Base-by-base conservation (phyloP, 1,284 basidiomycete genomes). In the Fomes fomentarius region DNA sequence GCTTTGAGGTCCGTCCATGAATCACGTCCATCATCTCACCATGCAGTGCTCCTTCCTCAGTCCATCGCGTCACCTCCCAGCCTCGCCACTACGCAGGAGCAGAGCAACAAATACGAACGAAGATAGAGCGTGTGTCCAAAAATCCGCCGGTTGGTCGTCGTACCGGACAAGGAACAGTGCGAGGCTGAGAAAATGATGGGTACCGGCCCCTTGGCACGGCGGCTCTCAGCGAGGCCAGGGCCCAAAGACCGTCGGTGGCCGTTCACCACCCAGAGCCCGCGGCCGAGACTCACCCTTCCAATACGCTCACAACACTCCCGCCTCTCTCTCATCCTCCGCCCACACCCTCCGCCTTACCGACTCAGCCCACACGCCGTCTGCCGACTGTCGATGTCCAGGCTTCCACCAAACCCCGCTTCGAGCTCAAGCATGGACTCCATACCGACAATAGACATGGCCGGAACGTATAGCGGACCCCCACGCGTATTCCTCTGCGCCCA, bases 181-280 rank as follows among this genome's bases (percentile, higher is more conserved):
- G n/a, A n/a, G n/a, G n/a, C 33, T 56, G 59, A 46, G 56, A 58
- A 56, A 60, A 53, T 57, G 53, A 58, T 57, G 56, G 44, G 51
- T 57, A 53, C 56, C 59, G 37, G 21, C 45, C 24, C 11, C 31
- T 46, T 41, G 59, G 59, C 34, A 47, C 58, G 33, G 50, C 52
- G 53, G 49, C 43, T 47, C 43, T 30, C 52, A 43, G 43, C 50
- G 49, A 47, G 39, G 47, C 47, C 35, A 17, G 8, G 14, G 15
- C 35, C 19, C 35, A 17, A 4, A 3, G 35, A 17, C 43, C 35
- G 35, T 3, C 35, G 15, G 47, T 40, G 21, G 28, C 14, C 14
- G 14, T 30, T 15, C 25, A 15, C n/a, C n/a, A n/a, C n/a, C n/a
- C n/a, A n/a, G n/a, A 35, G 34, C 34, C 28, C 41, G 22, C 19